Evolutionary conservation across 2,329 filamentous ascomycete genomes (phyloP), one percentile per base, ranked within the genome.

Genomic region (Didymella pinodella): DNA sequence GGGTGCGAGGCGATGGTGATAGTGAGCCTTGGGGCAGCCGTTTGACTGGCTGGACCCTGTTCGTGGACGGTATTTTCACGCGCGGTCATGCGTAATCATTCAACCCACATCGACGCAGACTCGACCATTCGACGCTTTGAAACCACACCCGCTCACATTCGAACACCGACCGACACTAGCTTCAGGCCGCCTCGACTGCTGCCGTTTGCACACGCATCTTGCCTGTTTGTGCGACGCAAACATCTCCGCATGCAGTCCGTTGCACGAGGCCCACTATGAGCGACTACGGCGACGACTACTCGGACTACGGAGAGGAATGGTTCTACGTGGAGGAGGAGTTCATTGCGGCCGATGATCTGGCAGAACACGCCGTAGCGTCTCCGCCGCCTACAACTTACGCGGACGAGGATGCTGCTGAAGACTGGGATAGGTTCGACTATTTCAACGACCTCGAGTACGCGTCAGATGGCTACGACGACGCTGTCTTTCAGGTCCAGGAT

Each of bases 351-450:
- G 81, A 83, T 61, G 81, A 83, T 59, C 78, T 83, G 14, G 81
- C 81, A 54, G 80, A 83, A 64, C 79, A 78, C 34, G 79, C 78
- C 40, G 71, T 83, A 6, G 70, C 79, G 26, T 81, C 80, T 14
- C 80, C 81, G 22, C 71, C 75, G 16, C 76, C 73, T 7, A 69
- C 66, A 10, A 61, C 67, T 4, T 72, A 71, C 59, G 64, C 61
- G 26, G 74, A 72, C 62, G 67, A 76, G 18, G 75, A 77, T 48
- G 61, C 50, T 46, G 54, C 66, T 26, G 70, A 73, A 41, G 79
- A 82, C n/a, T 82, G 77, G 72, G 81, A 83, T 61, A 69, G 77
- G 44, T 83, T 78, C 65, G 79, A 79, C 20, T 83, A 82, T 67
- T 82, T 74, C 72, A 78, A 78, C 55, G 81, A 83, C 57, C 68